Percentiles rank a stretch among this genome's conserved stretches.
Conservation (phyloP, 192 early-diverging fungal species). For the Coemansia sp. region DNA sequence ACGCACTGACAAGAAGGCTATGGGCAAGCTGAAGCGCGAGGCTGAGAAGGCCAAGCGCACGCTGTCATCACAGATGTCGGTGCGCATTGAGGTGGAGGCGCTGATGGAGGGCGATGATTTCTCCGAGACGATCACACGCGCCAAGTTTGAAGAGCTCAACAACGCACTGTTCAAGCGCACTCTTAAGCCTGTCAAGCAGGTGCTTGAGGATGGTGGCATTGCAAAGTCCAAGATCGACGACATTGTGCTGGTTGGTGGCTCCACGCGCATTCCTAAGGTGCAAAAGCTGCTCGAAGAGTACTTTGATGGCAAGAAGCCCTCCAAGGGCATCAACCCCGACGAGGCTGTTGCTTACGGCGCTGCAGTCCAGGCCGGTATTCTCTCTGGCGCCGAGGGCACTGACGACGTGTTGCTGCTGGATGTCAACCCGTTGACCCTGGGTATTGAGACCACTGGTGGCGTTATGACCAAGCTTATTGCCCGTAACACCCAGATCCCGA, state of each 20-base stretch:
- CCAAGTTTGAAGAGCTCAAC: conserved; percentile 97
- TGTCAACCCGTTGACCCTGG: conserved; percentile 94
- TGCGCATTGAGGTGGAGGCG: conserved; percentile 90
- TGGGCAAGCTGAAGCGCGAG: conserved; percentile 95
- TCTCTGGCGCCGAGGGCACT: conserved; percentile 69
- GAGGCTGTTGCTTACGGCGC: conserved; percentile 99
- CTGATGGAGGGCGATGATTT: conserved; percentile 87
- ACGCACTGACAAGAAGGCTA: conserved; percentile 80
- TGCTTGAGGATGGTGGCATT: conserved; percentile 86
- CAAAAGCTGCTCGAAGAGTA: conserved; percentile 87
- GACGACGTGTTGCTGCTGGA: conserved; percentile 80
- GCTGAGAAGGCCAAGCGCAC: conserved; percentile 97
- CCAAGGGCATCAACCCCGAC: conserved; percentile 97
- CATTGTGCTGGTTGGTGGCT: conserved; percentile 97
- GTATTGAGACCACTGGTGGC: conserved; percentile 97
- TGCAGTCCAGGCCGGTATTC: conserved; percentile 92
- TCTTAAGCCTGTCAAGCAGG: conserved; percentile 90
- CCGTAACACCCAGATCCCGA: conserved; percentile 91
- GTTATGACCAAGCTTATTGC: conserved; percentile 95
- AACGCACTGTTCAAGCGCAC: conserved; percentile 91
- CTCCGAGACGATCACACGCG: conserved; percentile 91
- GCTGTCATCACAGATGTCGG: conserved; percentile 89
- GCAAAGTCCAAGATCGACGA: conserved; percentile 87
- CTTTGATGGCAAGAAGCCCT: conserved; percentile 96
- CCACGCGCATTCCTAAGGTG: conserved; percentile 98